These are phyloP conservation scores for Plasmopara viticola DNA, from an alignment of 352 stramenopile genomes.

Conservation along the genomic window DNA sequence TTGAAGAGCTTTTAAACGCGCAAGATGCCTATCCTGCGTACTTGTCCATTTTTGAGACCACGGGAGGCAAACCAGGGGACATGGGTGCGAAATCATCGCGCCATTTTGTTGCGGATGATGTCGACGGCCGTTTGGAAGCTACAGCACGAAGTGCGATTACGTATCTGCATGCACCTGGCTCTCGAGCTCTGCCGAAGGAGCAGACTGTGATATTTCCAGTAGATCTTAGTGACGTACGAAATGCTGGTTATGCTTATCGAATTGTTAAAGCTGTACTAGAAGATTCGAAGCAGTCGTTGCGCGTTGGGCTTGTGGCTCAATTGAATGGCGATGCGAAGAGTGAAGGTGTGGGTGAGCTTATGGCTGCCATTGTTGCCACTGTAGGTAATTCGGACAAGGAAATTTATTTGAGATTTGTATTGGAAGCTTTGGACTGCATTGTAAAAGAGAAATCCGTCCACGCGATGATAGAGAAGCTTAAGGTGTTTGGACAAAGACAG, in stretches of 20 bases:
- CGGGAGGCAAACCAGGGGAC: constrained; percentile 16
- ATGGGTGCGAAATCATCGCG: constrained; percentile 15
- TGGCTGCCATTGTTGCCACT: constrained; percentile 38
- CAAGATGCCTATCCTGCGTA: constrained; percentile 63
- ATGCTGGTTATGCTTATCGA: constrained; percentile 50
- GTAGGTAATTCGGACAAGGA: constrained; percentile 54
- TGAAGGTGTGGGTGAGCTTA: constrained; percentile 33
- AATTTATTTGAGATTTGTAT: constrained; percentile 41
- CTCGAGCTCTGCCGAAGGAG: constrained; percentile 52
- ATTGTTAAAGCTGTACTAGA: constrained; percentile 60
- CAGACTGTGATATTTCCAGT: constrained; percentile 60
- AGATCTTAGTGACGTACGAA: constrained; percentile 41
- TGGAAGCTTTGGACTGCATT: constrained; percentile 50
- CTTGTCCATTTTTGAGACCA: constrained; percentile 52
- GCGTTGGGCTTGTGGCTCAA: constrained; percentile 52
- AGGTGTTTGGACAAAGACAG: constrained; percentile 34
- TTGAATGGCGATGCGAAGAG: constrained; percentile 14
- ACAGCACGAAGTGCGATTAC: constrained; percentile 38
- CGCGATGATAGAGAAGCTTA: constrained; percentile 41
- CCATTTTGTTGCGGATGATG: constrained; percentile 58
- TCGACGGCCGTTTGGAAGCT: constrained; percentile 48
- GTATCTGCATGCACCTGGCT: constrained; percentile 51
- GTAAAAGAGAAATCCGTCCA: constrained; percentile 49
- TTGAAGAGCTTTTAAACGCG: constrained; percentile 53
- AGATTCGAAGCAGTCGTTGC: constrained; percentile 55